A percentile compares a stretch with the other conserved stretches of the same genome.
phyloP scores from a whole-genome alignment of 768 basidiomycete species.

The Bullera alba region DNA sequence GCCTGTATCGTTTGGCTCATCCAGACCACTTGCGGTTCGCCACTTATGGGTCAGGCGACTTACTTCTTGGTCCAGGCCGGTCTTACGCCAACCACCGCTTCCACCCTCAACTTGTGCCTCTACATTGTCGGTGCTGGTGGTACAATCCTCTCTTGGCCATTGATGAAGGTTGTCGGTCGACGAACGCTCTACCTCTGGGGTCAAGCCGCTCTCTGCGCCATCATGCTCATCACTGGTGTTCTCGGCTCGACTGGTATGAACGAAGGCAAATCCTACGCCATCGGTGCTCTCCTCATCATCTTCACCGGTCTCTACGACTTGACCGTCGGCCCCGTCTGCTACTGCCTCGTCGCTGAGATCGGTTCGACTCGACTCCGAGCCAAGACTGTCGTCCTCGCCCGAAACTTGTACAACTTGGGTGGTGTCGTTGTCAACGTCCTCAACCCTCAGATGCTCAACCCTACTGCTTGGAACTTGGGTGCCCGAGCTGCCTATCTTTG shows the following conservation, averaged over 20 bases:
- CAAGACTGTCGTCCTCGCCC: conserved; percentile 38
- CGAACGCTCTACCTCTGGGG: conserved; percentile 46
- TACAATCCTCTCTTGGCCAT: conserved; percentile 27
- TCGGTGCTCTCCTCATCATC: conserved; percentile 42
- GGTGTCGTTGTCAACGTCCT: conserved; percentile 19
- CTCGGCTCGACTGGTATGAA: conserved; percentile 24
- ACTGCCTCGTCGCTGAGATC: conserved; percentile 42
- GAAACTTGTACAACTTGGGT: conserved; percentile 21
- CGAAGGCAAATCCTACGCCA: conserved; percentile 32
- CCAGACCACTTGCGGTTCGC: conserved; percentile 35
- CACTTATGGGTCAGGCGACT: conserved; percentile 27
- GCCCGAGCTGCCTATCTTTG: too few species aligned
- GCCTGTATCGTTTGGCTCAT: conserved; percentile 46
- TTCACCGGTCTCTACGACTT: conserved; percentile 43
- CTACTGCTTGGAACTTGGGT: too few species aligned
- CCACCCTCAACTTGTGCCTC: conserved; percentile 27
- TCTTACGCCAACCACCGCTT: conserved; percentile 18
- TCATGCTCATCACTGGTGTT: conserved; percentile 45
- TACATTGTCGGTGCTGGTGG: conserved; percentile 33
- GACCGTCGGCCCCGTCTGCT: conserved; percentile 42
- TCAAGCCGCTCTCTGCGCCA: conserved; percentile 29
- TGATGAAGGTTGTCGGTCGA: conserved; percentile 42
- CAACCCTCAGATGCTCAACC: conserved; percentile 29
- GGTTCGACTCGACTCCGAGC: conserved; percentile 42
- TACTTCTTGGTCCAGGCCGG: conserved; percentile 40